Evolutionary conservation across 371 early-diverging fungal species (phyloP), one percentile per base, ranked within the genome.

Genomic region (Dichotomocladium elegans): DNA sequence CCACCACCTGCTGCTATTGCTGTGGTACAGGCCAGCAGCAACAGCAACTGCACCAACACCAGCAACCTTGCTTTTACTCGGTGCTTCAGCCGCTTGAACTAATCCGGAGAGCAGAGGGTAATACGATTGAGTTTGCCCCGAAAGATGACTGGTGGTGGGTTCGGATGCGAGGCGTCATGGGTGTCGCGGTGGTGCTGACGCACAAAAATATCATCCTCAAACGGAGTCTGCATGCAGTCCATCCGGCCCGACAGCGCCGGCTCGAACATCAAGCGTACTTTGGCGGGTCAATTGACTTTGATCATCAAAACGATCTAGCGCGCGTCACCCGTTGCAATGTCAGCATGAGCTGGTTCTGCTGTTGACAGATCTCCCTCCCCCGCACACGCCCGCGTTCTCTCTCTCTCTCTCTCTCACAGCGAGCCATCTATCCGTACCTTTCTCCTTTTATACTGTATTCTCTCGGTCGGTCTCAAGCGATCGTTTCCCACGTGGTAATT

Each of bases 141-240:
- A n/a, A n/a, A n/a, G 37, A 37, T 0, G 21, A 37, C n/a, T 37
- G 37, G 37, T n/a, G n/a, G 37, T 17, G 37, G 9, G 21, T n/a
- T 1, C 37, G 21, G 4, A 21, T 9, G 15, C 5, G 33, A 2
- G 53, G 53, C 3, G 21, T 52, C 17, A 43, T 52, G 33, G 53
- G 53, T 15, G 30, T 52, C 9, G 53, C 53, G 0, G 42, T 52
- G 17, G 12, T 52, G 27, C 44, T 52, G 26, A 42, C 43, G n/a
- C 43, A 52, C 24, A 52, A 52, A 5, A 41, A 52, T 33, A 34
- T 30, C 31, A 34, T 52, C 11, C 17, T 52, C 27, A 52, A 52
- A 43, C 29, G 53, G 25, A 52, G 53, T 41, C 27, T 52, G 24
- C 53, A 52, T 19, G 53, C 53, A 14, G 44, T 52, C 43, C 41